These are phyloP conservation scores for Sporodiniella umbellata DNA, from an alignment of 371 early-diverging fungal genomes.

Conservation along the genomic window DNA sequence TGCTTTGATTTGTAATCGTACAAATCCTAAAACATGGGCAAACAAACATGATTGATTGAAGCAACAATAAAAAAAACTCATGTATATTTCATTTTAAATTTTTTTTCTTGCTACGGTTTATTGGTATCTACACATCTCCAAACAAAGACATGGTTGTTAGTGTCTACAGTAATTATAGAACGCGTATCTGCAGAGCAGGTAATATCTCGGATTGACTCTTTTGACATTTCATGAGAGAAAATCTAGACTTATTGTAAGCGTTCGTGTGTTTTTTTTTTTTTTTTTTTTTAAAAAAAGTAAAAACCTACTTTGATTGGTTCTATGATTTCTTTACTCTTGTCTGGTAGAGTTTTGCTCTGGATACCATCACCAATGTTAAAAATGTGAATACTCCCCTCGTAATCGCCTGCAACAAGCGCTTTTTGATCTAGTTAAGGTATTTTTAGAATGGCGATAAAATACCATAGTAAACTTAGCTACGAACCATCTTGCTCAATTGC, in stretches of 20 bases:
- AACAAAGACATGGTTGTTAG: slow-evolving; percentile 32
- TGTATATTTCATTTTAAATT: not conserved
- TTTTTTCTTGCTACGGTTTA: not conserved
- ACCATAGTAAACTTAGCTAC: not conserved
- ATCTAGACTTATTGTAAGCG: slow-evolving; percentile 18
- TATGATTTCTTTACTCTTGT: slow-evolving; percentile 31
- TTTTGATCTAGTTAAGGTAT: slow-evolving; percentile 15
- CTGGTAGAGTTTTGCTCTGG: slow-evolving; percentile 28
- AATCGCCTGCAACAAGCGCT: slow-evolving; percentile 39
- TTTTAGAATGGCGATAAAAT: not conserved
- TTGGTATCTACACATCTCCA: slow-evolving; percentile 18
- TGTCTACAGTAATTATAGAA: slow-evolving; percentile 35
- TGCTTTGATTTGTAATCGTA: slow-evolving; percentile 50
- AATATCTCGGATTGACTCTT: slow-evolving; percentile 36
- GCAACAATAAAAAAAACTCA: slow-evolving; percentile 1
- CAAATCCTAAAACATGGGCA: slow-evolving; percentile 40
- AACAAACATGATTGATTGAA: slow-evolving; percentile 16
- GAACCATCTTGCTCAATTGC: slow-evolving; percentile 29
- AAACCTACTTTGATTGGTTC: slow-evolving; percentile 24
- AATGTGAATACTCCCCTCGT: slow-evolving; percentile 37
- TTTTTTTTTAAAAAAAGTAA: not conserved
- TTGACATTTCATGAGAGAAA: slow-evolving; percentile 29
- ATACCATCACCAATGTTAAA: slow-evolving; percentile 33
- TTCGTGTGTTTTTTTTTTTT: not conserved
- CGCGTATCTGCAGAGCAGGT: slow-evolving; percentile 26